phyloP scores from a whole-genome alignment of 345 rosid species.

The Lepidium sativum region DNA sequence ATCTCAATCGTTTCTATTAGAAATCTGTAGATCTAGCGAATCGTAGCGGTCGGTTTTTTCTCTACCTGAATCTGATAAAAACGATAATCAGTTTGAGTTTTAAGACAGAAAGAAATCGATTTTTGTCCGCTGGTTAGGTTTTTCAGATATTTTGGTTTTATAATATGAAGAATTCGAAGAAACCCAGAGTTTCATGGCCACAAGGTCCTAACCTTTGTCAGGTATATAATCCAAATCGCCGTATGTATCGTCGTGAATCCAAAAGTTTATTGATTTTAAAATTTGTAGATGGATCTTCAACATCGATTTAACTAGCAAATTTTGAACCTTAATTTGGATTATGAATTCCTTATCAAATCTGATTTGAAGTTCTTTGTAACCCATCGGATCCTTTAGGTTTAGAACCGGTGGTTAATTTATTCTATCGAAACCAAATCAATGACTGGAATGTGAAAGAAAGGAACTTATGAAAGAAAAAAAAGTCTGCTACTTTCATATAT shows the following conservation, averaged over 20 bases:
- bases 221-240: constrained; percentile 27
- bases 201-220: constrained; percentile 45
- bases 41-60: not conserved
- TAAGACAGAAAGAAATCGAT: not conserved
- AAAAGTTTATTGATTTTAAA: not conserved
- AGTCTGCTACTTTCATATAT: not conserved
- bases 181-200: constrained; percentile 57
- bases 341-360: too few relatives aligned
- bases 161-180: constrained; percentile 43
- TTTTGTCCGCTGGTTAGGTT: not conserved
- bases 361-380: too few relatives aligned
- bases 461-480: not conserved
- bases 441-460: not conserved
- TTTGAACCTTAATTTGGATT: too few relatives aligned
- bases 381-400: not conserved
- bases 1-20: not conserved
- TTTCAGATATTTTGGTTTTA: not conserved
- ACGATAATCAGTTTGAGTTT: not conserved
- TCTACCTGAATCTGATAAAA: constrained; percentile 3
- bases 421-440: not conserved
- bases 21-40: constrained; percentile 11
- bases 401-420: not conserved
- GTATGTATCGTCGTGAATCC: not conserved
- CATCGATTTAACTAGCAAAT: too few relatives aligned
- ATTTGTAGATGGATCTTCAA: too few relatives aligned